Evolutionary conservation across 2,329 filamentous ascomycete genomes (phyloP).

Genomic region (Teratosphaeria gauchensis): DNA sequence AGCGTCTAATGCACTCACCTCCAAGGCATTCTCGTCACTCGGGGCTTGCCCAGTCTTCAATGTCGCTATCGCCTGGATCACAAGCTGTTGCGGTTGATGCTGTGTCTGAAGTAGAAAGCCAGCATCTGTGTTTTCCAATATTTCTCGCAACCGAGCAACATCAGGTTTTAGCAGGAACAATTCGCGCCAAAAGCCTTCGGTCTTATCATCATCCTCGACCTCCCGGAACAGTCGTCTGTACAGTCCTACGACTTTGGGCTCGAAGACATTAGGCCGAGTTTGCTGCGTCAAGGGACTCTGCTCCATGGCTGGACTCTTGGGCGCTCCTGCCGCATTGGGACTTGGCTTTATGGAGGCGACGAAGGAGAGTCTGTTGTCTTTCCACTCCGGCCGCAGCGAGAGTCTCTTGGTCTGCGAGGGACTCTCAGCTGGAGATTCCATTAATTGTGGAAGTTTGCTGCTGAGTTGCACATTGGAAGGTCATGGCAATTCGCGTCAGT

Average conservation of each 20-base stretch:
- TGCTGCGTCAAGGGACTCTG: constrained; percentile 89
- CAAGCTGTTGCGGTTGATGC: constrained; percentile 66
- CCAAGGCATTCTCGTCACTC: constrained; percentile 69
- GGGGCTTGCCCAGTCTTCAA: constrained; percentile 53
- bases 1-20: constrained; percentile 48
- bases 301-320: constrained; percentile 52
- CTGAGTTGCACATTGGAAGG: neutral
- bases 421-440: neutral
- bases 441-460: neutral
- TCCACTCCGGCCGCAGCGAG: constrained; percentile 9
- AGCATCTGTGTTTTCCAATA: constrained; percentile 61
- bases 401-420: constrained; percentile 7
- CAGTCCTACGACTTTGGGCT: constrained; percentile 85
- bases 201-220: constrained; percentile 57
- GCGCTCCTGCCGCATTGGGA: neutral
- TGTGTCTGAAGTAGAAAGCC: constrained; percentile 63
- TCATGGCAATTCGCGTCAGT: neutral
- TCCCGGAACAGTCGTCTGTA: constrained; percentile 74
- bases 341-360: constrained; percentile 7
- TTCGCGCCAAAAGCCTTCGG: constrained; percentile 91
- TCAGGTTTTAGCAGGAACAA: constrained; percentile 88
- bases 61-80: constrained; percentile 60
- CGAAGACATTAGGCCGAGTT: constrained; percentile 77
- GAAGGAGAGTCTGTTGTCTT: constrained; percentile 10
- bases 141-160: constrained; percentile 52